A percentile compares a stretch with the other conserved stretches of the same genome.
These are phyloP conservation scores for Rhizophagus prolifer DNA, from an alignment of 192 early-diverging fungal genomes.

Conservation along the genomic window DNA sequence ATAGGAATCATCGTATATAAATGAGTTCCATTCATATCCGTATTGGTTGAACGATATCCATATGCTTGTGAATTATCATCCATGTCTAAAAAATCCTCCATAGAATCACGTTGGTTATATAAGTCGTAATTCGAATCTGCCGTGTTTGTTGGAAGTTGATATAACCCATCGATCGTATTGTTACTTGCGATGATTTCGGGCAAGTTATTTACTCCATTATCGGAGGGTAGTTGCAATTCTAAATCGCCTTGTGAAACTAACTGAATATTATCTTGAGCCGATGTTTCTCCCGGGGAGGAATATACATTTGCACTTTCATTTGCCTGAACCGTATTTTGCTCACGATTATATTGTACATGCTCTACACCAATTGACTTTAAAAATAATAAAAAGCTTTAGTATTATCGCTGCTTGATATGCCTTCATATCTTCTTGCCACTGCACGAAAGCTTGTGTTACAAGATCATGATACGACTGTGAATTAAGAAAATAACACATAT, in stretches of 20 bases:
- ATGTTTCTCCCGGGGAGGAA: not conserved
- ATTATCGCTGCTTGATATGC: not conserved
- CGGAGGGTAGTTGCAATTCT: not conserved
- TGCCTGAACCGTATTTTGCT: not conserved
- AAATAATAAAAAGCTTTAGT: not conserved
- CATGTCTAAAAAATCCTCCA: constrained; percentile 1
- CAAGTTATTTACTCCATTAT: not conserved
- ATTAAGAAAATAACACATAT: no score
- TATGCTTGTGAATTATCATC: not conserved
- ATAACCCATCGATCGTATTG: not conserved
- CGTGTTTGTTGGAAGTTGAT: not conserved
- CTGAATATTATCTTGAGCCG: not conserved
- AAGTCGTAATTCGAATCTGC: not conserved
- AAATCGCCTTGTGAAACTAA: not conserved
- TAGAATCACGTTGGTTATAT: not conserved
- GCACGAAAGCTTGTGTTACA: not conserved
- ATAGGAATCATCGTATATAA: constrained; percentile 1
- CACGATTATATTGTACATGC: not conserved
- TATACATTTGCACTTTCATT: not conserved
- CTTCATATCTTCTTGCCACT: not conserved
- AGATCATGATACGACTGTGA: not conserved
- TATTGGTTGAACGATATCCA: not conserved
- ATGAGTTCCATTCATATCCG: not conserved
- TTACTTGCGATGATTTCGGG: not conserved
- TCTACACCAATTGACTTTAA: not conserved